Evolutionary conservation across 2,329 filamentous ascomycete species (phyloP).

Genomic region (Rutstroemia sp.): DNA sequence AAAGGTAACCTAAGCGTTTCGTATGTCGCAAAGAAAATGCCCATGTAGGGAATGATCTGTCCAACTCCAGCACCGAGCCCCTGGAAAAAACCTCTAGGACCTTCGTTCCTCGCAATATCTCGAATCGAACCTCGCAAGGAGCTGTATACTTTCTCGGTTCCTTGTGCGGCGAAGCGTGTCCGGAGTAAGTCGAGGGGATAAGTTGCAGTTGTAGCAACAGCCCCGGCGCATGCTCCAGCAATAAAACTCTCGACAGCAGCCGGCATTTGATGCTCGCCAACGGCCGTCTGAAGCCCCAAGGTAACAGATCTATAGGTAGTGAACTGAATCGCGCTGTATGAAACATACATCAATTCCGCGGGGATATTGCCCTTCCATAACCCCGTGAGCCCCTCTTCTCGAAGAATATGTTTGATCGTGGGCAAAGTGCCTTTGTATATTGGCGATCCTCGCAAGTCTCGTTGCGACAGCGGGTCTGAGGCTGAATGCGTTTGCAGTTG

Average conservation of each 20-base stretch:
- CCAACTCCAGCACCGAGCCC: constrained; percentile 73
- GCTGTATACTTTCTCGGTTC: constrained; percentile 68
- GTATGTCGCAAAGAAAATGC: constrained; percentile 87
- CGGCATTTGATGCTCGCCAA: constrained; percentile 43
- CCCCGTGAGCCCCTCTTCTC: constrained; percentile 73
- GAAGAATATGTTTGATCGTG: constrained; percentile 70
- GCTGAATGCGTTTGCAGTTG: constrained; percentile 81
- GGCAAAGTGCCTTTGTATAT: constrained; percentile 69
- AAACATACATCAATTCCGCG: constrained; percentile 88
- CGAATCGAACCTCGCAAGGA: constrained; percentile 61
- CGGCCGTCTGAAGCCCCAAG: constrained; percentile 46
- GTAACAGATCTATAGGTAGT: constrained; percentile 74
- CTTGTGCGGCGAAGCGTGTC: constrained; percentile 95
- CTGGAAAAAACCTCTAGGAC: constrained; percentile 74
- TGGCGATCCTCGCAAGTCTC: constrained; percentile 37
- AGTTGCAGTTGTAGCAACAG: constrained; percentile 71
- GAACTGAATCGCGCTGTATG: constrained; percentile 87
- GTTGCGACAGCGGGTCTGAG: constrained; percentile 60
- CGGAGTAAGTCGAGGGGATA: constrained; percentile 91
- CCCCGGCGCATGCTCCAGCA: constrained; percentile 75
- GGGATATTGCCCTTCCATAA: constrained; percentile 98
- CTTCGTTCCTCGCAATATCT: constrained; percentile 72
- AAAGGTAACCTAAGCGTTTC: constrained; percentile 64
- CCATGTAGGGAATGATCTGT: constrained; percentile 96
- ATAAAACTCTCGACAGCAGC: constrained; percentile 71